These are phyloP conservation scores for Aspergillus sclerotioniger DNA, from an alignment of 495 filamentous ascomycete genomes.

Conservation along the genomic window DNA sequence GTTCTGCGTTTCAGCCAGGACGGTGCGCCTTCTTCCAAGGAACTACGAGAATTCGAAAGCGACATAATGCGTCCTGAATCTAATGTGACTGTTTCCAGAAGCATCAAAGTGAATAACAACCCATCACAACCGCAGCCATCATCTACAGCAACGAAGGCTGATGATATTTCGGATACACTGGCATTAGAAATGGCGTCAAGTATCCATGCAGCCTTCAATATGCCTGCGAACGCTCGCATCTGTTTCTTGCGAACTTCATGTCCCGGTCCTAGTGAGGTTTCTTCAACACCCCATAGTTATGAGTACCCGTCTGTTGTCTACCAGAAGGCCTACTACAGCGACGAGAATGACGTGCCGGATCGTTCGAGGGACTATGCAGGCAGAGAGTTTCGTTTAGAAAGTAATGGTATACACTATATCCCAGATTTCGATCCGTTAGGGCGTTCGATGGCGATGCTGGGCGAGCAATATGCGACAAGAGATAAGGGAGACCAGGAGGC, in stretches of 20 bases:
- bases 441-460: conserved; percentile 52
- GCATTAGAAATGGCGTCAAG: conserved; percentile 23
- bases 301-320: conserved; percentile 63
- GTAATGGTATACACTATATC: conserved; percentile 71
- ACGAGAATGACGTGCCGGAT: conserved; percentile 83
- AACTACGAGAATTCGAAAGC: conserved; percentile 28
- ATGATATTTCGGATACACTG: conserved; percentile 17
- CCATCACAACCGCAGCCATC: conserved; percentile 25
- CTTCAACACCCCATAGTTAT: conserved; percentile 29
- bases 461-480: conserved; percentile 45
- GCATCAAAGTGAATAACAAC: conserved; percentile 9
- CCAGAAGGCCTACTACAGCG: conserved; percentile 81
- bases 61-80: conserved; percentile 4
- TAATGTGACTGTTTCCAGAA: conserved; percentile 6
- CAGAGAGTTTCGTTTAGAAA: conserved; percentile 76
- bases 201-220: conserved; percentile 31
- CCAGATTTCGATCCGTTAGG: conserved; percentile 74
- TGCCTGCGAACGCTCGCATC: conserved; percentile 22
- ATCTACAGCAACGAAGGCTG: conserved; percentile 17
- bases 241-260: conserved; percentile 26
- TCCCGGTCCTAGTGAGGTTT: conserved; percentile 30
- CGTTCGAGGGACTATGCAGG: conserved; percentile 82
- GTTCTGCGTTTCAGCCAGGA: conserved; percentile 67
- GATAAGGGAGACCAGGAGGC: conserved; percentile 53
- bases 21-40: conserved; percentile 42